A percentile compares a stretch with the other conserved stretches of the same genome.
Evolutionary conservation across 2,329 filamentous ascomycete genomes (phyloP).

Genomic region (Calycina marina): DNA sequence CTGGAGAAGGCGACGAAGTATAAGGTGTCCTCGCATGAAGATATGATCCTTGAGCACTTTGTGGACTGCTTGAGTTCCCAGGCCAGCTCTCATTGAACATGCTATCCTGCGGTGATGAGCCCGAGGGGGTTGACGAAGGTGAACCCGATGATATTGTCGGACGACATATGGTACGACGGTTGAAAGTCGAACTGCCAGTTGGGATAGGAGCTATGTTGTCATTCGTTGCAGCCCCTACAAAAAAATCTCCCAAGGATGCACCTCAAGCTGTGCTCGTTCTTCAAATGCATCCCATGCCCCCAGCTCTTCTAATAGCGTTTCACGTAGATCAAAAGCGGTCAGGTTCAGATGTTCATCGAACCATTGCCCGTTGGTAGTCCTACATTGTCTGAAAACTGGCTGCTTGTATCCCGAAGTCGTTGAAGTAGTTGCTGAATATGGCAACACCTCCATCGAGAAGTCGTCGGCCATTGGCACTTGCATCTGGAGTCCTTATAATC

Average conservation of each 20-base stretch:
- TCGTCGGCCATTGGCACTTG: constrained; percentile 2
- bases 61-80: constrained; percentile 4
- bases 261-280: constrained; percentile 13
- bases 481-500: constrained; percentile 10
- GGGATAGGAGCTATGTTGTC: neutral
- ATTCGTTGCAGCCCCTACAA: neutral
- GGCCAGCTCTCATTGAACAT: constrained; percentile 3
- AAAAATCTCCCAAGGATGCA: constrained; percentile 8
- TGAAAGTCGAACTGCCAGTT: no score
- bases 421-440: constrained; percentile 4
- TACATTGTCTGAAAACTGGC: constrained; percentile 9
- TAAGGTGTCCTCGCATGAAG: constrained; percentile 8
- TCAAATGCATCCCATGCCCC: constrained; percentile 13
- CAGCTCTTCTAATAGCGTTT: constrained; percentile 10
- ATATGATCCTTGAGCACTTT: constrained; percentile 4
- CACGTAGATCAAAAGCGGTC: constrained; percentile 5
- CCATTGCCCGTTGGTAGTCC: constrained; percentile 3
- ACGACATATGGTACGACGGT: constrained; percentile 8
- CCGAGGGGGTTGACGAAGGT: neutral
- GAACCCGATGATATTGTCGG: neutral
- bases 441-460: neutral
- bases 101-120: constrained; percentile 3
- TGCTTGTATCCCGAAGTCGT: constrained; percentile 10
- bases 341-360: neutral
- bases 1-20: constrained; percentile 6